Evolutionary conservation across 768 basidiomycete species (phyloP).

Genomic region (Agaricus blazei): DNA sequence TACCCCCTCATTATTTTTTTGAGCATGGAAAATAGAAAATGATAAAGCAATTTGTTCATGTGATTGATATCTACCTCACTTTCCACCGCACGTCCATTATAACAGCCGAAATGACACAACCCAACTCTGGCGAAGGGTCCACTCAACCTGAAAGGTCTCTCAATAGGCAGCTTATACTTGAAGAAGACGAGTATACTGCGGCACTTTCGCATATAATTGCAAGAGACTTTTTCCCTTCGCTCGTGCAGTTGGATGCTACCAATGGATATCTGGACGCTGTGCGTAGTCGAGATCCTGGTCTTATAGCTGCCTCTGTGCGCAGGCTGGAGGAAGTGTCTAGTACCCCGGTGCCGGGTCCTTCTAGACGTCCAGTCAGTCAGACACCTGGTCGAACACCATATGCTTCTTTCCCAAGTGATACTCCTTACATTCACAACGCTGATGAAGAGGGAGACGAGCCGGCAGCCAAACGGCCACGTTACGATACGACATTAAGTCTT

Average conservation of each 20-base stretch:
- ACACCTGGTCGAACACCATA: slow-evolving; percentile 67
- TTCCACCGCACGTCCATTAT: not conserved
- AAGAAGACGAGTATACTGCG: slow-evolving; percentile 94
- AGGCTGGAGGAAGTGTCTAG: slow-evolving; percentile 57
- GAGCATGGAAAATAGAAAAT: not conserved
- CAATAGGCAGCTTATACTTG: slow-evolving; percentile 66
- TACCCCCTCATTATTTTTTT: not conserved
- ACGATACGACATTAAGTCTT: slow-evolving; percentile 59
- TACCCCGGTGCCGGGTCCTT: slow-evolving; percentile 38
- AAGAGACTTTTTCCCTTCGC: slow-evolving; percentile 96
- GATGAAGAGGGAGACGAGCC: slow-evolving; percentile 20
- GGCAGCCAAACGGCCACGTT: slow-evolving; percentile 51
- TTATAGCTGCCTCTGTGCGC: slow-evolving; percentile 74
- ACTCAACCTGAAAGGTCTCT: slow-evolving; percentile 48
- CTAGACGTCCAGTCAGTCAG: slow-evolving; percentile 23
- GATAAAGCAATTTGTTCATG: not conserved
- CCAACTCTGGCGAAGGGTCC: slow-evolving; percentile 13
- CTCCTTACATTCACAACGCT: slow-evolving; percentile 42
- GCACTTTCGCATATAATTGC: slow-evolving; percentile 90
- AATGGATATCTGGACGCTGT: slow-evolving; percentile 83
- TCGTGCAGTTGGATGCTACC: slow-evolving; percentile 84
- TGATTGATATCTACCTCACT: not conserved
- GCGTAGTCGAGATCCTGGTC: slow-evolving; percentile 65
- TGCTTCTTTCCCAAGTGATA: slow-evolving; percentile 53
- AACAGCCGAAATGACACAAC: slow-evolving; percentile 11